Evolutionary conservation across 2,329 filamentous ascomycete species (phyloP), one percentile per base, ranked within the genome.

Genomic region (Cordyceps tenuipes): DNA sequence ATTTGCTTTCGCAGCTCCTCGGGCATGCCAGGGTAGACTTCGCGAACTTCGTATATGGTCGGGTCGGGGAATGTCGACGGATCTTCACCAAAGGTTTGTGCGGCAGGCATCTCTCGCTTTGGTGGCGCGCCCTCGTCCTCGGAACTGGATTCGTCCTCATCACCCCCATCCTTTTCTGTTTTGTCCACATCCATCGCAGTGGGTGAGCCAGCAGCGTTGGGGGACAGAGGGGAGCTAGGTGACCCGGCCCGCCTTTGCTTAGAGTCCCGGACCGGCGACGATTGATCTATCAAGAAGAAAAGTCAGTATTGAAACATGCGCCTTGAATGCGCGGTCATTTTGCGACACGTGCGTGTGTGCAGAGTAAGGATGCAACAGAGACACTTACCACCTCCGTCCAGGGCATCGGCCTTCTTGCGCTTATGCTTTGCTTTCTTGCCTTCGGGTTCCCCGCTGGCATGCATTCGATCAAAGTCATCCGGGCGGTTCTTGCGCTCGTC

Each of bases 41-140:
- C 80, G 60, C 87, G 86, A 63, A 99, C 97, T 70, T 99, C 89
- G 77, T 99, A 99, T 54, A 97, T 82, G 41, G 93, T 96, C 1
- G 92, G 91, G 69, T 99, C 94, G 21, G 84, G 84, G 68, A 93
- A 96, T n/a, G 86, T 91, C 29, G 91, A 89, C 0, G 93, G 93
- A 69, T 97, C 91, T 44, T 93, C 87, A 62, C 93, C 93, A 71
- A 97, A 97, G 0, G 91, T 92, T 73, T 96, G 90, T 68, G 87
- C 86, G 62, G 92, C 88, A 5, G 89, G 91, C 46, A 82, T 79
- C 54, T 87, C 84, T 29, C 82, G 80, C 63, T 80, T 79, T 68
- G 86, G 80, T 61, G 82, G 82, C 66, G 84, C 77, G 66, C 83
- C 76, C 70, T 85, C 80, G 62, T 87, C 83, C 64, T 83, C 77